Percentiles rank a stretch among this genome's conserved stretches.
These are phyloP conservation scores for Fusarium graminum DNA, from an alignment of 2,329 filamentous ascomycete species.

Conservation along the genomic window DNA sequence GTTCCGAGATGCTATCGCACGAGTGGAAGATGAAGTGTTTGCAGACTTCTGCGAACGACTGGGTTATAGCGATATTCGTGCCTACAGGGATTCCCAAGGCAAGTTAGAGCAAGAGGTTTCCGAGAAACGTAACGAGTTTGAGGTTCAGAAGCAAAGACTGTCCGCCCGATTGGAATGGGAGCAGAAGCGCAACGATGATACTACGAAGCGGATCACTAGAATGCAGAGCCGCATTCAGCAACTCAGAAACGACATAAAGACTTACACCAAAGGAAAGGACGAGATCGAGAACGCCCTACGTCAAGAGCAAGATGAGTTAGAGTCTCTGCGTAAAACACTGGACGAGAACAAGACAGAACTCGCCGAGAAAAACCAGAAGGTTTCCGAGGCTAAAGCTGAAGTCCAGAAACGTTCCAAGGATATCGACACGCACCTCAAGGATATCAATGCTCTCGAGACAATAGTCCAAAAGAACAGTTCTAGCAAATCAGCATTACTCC, in stretches of 20 bases:
- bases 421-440: conserved; percentile 79
- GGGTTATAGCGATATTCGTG: conserved; percentile 89
- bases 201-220: conserved; percentile 75
- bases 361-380: conserved; percentile 77
- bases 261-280: conserved; percentile 79
- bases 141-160: conserved; percentile 83
- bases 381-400: conserved; percentile 82
- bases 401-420: conserved; percentile 87
- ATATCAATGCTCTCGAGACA: conserved; percentile 83
- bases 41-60: conserved; percentile 85
- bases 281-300: conserved; percentile 80
- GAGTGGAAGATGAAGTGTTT: conserved; percentile 91
- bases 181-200: conserved; percentile 65
- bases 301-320: conserved; percentile 80
- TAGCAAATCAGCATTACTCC: conserved; percentile 84
- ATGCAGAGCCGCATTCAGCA: conserved; percentile 76
- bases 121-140: conserved; percentile 88
- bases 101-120: conserved; percentile 90
- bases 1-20: conserved; percentile 74
- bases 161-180: conserved; percentile 72
- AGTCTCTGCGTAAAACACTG: conserved; percentile 78
- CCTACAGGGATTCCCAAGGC: conserved; percentile 94
- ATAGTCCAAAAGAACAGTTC: conserved; percentile 88
- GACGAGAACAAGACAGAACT: conserved; percentile 77
- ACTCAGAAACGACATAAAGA: conserved; percentile 76